Conservation (phyloP, 140 eudicot genomes). For the Anethum foeniculum region DNA sequence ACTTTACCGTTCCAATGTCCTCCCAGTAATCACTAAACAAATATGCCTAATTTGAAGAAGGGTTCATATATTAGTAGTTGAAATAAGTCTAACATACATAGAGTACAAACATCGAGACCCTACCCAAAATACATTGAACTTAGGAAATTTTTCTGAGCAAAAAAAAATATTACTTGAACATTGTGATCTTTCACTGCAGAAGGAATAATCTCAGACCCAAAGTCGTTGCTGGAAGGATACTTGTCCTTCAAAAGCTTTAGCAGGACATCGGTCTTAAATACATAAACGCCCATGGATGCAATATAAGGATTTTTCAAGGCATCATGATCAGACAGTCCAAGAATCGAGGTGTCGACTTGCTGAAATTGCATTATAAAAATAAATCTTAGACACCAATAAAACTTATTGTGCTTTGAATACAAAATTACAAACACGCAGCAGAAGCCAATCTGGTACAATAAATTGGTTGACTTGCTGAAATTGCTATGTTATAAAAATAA, state of each 20-base stretch:
- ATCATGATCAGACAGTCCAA: slow-evolving; percentile 63
- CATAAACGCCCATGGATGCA: slow-evolving; percentile 98
- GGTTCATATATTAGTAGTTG: slow-evolving; percentile 4
- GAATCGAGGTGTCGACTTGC: slow-evolving; percentile 89
- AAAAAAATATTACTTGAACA: slow-evolving; percentile 60
- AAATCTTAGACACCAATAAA: background rate
- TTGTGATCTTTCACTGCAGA: slow-evolving; percentile 73
- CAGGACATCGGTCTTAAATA: slow-evolving; percentile 78
- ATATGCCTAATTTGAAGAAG: slow-evolving; percentile 50
- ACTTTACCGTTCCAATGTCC: slow-evolving; percentile 87
- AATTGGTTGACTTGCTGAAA: slow-evolving; percentile 61
- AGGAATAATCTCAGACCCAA: slow-evolving; percentile 95
- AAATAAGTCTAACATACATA: background rate
- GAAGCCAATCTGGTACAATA: background rate
- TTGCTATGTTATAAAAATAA: background rate
- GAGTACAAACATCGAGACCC: background rate
- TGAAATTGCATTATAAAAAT: slow-evolving; percentile 21
- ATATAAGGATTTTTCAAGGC: slow-evolving; percentile 67
- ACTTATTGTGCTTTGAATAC: background rate
- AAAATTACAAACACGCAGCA: background rate
- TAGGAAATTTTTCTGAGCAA: background rate
- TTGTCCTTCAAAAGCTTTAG: slow-evolving; percentile 47
- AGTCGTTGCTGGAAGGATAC: slow-evolving; percentile 79
- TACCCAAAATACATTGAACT: slow-evolving; percentile 7
- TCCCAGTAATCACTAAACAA: slow-evolving; percentile 92